These are phyloP conservation scores for Tagetes erecta DNA, from an alignment of 129 eudicot species.

Conservation along the genomic window DNA sequence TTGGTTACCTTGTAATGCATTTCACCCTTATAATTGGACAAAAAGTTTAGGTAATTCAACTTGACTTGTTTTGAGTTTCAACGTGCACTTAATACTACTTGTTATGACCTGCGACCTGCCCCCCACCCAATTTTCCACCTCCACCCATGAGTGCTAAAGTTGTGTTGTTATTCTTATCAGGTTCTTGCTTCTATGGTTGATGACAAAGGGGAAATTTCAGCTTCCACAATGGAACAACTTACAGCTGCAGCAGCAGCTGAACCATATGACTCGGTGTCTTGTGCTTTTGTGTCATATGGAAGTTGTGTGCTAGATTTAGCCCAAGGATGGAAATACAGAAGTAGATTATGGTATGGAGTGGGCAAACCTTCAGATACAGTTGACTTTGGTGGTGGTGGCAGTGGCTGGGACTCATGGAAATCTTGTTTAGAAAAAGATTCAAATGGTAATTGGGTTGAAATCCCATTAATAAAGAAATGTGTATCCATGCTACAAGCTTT, in stretches of 20 bases:
- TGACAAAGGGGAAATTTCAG: slow-evolving; percentile 62
- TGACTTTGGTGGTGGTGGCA: slow-evolving; percentile 83
- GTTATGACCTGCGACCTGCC: neutral
- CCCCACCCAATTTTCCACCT: neutral
- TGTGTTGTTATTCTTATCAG: slow-evolving; percentile 39
- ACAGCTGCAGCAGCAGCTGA: slow-evolving; percentile 94
- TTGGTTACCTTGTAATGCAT: neutral
- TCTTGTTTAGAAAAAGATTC: slow-evolving; percentile 76
- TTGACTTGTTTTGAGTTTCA: neutral
- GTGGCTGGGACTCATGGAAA: slow-evolving; percentile 92
- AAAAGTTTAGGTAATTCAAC: neutral
- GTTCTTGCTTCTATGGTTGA: slow-evolving; percentile 79
- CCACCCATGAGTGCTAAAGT: slow-evolving; percentile 21
- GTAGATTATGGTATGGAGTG: slow-evolving; percentile 86
- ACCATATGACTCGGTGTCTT: slow-evolving; percentile 85
- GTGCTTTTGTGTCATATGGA: slow-evolving; percentile 92
- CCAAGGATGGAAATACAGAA: slow-evolving; percentile 89
- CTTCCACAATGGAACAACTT: slow-evolving; percentile 69
- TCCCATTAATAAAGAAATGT: slow-evolving; percentile 72
- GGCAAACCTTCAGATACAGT: slow-evolving; percentile 53
- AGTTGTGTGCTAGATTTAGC: slow-evolving; percentile 79
- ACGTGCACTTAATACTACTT: neutral
- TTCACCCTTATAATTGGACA: neutral
- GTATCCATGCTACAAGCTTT: slow-evolving; percentile 80
- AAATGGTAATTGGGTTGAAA: slow-evolving; percentile 81